Evolutionary conservation across 306 rosid species (phyloP).

Genomic region (Echinosophora koreensis): DNA sequence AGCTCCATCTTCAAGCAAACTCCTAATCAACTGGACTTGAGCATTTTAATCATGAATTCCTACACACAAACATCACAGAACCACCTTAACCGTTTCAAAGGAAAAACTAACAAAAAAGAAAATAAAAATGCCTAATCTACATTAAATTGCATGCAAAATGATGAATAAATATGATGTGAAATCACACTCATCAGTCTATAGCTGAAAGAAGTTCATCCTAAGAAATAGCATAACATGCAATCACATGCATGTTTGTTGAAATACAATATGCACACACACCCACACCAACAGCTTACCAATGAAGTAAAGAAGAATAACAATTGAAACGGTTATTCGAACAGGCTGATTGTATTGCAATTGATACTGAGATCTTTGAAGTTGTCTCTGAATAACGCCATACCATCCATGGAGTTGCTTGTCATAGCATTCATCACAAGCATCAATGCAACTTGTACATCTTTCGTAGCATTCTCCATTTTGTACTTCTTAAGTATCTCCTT

Average conservation of each 20-base stretch:
- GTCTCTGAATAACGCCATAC: slow-evolving; percentile 88
- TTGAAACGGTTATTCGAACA: slow-evolving; percentile 63
- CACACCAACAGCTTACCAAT: slow-evolving; percentile 67
- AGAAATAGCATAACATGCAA: slow-evolving; percentile 16
- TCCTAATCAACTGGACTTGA: no score
- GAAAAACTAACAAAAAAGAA: no score
- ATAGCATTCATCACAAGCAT: slow-evolving; percentile 69
- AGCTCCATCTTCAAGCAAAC: no score
- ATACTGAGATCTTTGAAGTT: slow-evolving; percentile 89
- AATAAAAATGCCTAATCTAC: no score
- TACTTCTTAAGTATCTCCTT: no score
- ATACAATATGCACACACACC: not conserved
- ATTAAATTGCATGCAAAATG: no score
- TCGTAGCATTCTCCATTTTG: no score
- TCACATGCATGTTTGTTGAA: not conserved
- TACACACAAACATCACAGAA: no score
- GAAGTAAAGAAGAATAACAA: slow-evolving; percentile 69
- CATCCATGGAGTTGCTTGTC: slow-evolving; percentile 88
- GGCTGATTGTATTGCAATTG: slow-evolving; percentile 82
- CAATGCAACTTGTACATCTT: slow-evolving; percentile 75
- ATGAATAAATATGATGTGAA: no score
- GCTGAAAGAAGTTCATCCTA: slow-evolving; percentile 13
- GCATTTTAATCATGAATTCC: no score
- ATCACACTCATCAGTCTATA: no score
- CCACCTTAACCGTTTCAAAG: no score